Conservation (phyloP, 331 rosid genomes). For the Malus hybrid region DNA sequence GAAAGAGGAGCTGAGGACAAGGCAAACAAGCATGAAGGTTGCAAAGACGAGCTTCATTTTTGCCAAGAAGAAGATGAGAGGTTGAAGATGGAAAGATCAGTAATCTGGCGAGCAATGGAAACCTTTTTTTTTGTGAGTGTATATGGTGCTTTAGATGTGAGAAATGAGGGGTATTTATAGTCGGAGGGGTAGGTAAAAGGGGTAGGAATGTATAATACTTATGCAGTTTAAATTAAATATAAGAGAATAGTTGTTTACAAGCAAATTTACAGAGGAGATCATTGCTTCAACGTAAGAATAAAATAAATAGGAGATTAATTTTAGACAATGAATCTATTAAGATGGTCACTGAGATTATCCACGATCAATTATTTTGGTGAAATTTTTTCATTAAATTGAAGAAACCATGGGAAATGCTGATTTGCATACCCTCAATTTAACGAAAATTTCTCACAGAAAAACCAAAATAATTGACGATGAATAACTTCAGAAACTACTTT, state of each 20-base stretch:
- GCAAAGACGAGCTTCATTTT: conserved; percentile 51
- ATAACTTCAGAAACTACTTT: too few relatives aligned
- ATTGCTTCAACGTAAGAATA: neutral
- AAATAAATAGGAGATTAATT: neutral
- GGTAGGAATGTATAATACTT: too few relatives aligned
- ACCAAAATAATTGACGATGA: too few relatives aligned
- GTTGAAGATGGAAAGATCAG: neutral
- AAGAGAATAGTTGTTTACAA: too few relatives aligned
- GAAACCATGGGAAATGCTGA: fast-evolving
- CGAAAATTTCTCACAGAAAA: fast-evolving
- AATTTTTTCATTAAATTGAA: too few relatives aligned
- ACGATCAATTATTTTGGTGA: neutral
- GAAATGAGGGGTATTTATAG: neutral
- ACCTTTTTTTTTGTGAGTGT: neutral
- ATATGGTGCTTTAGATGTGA: neutral
- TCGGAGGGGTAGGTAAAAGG: neutral
- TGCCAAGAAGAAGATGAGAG: neutral
- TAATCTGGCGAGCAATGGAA: too few relatives aligned
- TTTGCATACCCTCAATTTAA: too few relatives aligned
- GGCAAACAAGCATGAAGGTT: conserved; percentile 41
- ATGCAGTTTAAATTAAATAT: too few relatives aligned
- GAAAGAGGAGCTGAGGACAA: conserved; percentile 48
- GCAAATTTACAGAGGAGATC: neutral
- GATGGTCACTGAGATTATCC: fast-evolving
- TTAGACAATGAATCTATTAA: neutral